These are phyloP conservation scores for Acanthamoeba sp. DNA, from an alignment of 208 protist species.

Conservation along the genomic window DNA sequence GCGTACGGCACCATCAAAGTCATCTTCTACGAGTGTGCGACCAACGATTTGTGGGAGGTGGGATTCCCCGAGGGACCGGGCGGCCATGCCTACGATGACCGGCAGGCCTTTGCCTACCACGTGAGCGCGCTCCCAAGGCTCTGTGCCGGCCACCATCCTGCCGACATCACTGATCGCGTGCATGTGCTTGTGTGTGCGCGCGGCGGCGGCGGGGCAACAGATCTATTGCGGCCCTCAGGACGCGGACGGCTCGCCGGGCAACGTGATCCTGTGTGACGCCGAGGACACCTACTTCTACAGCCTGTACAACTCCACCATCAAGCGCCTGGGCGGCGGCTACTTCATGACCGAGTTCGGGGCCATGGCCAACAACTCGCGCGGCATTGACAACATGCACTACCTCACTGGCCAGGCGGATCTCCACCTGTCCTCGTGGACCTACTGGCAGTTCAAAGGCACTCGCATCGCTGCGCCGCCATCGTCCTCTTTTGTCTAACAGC, in stretches of 20 bases:
- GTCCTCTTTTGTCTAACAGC: neutral
- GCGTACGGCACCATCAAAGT: neutral
- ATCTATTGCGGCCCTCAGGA: slow-evolving; percentile 82
- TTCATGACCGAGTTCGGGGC: slow-evolving; percentile 85
- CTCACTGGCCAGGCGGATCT: slow-evolving; percentile 78
- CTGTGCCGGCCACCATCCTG: neutral
- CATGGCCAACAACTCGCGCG: slow-evolving; percentile 65
- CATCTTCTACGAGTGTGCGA: slow-evolving; percentile 82
- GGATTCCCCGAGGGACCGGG: slow-evolving; percentile 79
- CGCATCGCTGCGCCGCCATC: neutral
- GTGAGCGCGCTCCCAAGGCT: neutral
- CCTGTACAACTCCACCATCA: slow-evolving; percentile 29
- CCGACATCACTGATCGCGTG: neutral
- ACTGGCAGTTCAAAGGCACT: slow-evolving; percentile 85
- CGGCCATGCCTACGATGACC: slow-evolving; percentile 82
- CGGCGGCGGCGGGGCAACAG: slow-evolving; percentile 11
- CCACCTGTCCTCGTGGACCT: slow-evolving; percentile 80
- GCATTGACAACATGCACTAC: slow-evolving; percentile 81
- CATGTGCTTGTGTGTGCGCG: neutral
- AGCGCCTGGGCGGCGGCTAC: slow-evolving; percentile 63
- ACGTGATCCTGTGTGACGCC: slow-evolving; percentile 70
- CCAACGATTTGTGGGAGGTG: slow-evolving; percentile 59
- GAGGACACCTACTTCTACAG: slow-evolving; percentile 69
- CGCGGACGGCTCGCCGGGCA: slow-evolving; percentile 32
- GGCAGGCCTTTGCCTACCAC: slow-evolving; percentile 82